Evolutionary conservation across 495 filamentous ascomycete species (phyloP), one percentile per base, ranked within the genome.

Genomic region (Aspergillus biplanus): DNA sequence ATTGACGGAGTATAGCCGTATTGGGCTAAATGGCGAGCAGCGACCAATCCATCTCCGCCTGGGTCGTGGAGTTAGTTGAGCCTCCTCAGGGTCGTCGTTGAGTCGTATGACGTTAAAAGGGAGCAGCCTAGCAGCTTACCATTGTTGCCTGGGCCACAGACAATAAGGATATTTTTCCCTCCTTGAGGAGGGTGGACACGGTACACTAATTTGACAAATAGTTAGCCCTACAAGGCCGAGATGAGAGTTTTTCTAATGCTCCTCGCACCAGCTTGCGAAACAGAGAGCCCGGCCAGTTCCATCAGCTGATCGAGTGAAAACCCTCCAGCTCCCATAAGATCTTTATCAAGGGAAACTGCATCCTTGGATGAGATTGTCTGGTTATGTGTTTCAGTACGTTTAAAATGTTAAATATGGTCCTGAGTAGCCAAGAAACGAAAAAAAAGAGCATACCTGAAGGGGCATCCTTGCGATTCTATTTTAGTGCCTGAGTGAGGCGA

Each of bases 231-330:
- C n/a, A 9, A 21, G 16, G 9, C 11, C 6, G 34, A 15, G 47
- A 37, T 6, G 47, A 37, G 21, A 37, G 37, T 15, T 16, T 12
- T 18, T 50, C n/a, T 21, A 5, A 11, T 33, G 47, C 1, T 27
- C 21, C 21, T 27, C 21, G 21, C 56, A 94, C 93, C 89, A 52
- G 90, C 93, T 84, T 99, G 93, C 6, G 94, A 92, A 4, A 99
- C 95, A 2, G 93, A 92, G 1, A 97, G 81, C 0, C 95, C 95
- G 34, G 95, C 95, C 3, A 99, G 80, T 71, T 99, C 95, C 95
- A 99, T 99, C 56, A 99, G 80, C 73, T 99, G 95, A 75, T 98
- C 95, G 46, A 99, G 83, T 4, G 92, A 96, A 80, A 93, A 99
- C 21, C 90, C 95, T 4, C 96, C 93, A 18, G 86, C 82, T 73